Evolutionary conservation across 805 yeast genomes (phyloP), one percentile per base, ranked within the genome.

Genomic region (Spencermartinsiella europaea): DNA sequence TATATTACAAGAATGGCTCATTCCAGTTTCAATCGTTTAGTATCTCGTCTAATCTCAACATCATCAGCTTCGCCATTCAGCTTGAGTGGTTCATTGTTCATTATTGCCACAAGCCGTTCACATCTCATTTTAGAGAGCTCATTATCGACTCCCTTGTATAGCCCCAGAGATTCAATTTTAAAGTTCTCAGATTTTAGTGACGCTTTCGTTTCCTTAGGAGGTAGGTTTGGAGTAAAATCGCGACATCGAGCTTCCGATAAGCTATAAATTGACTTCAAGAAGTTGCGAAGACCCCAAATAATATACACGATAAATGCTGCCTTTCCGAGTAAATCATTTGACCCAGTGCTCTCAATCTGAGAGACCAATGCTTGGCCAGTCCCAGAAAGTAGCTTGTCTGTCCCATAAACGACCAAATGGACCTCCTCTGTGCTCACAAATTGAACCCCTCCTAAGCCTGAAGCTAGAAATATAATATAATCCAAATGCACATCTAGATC

Each of bases 391-490:
- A 71, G 48, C 38, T 68, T 59, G 45, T 80, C 80, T 31, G 81
- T 56, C 1, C 67, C 71, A 38, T 65, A 60, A 2, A 78, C 55
- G 1, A 81, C 25, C 0, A 66, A 48, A 39, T 74, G 70, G 0
- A 77, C 72, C 43, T 83, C 87, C 46, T 81, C 86, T 39, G 71
- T 58, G 0, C 72, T 65, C 0, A 56, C 52, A 37, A 79, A 71
- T 2, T 64, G 66, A 14, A 73, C 54, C 2, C 57, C 59, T 1
- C 72, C 56, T 4, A 81, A 44, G 49, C 77, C 75, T 1, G 63
- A 46, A 1, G 70, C 60, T 5, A 74, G 42, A 48, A 67, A 74
- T 4, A 59, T 52, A 4, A 66, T 49, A 44, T 60, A 70, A 28
- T 61, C 57, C 14, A 64, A 55, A 20, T 63, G 58, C 2, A 45